Conservation (phyloP, 805 yeast genomes). For the Metschnikowia dekortorum region DNA sequence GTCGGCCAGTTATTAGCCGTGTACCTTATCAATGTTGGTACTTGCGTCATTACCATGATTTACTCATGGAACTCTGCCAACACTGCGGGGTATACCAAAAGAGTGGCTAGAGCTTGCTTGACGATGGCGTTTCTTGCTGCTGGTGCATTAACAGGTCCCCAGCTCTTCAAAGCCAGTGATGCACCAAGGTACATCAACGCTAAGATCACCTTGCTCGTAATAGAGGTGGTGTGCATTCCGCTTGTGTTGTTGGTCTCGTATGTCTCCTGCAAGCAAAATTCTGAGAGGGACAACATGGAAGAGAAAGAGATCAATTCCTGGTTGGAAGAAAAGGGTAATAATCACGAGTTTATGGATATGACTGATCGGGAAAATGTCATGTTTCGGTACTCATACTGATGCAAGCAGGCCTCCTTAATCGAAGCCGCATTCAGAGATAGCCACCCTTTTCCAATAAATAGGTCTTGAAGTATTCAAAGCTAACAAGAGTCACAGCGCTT, state of each 20-base stretch:
- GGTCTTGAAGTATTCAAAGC: conserved; percentile 76
- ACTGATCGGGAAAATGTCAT: conserved; percentile 56
- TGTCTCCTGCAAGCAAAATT: conserved; percentile 47
- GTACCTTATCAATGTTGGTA: conserved; percentile 51
- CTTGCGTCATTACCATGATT: conserved; percentile 52
- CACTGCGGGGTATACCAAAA: conserved; percentile 27
- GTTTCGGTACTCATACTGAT: conserved; percentile 50
- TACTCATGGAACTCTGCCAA: conserved; percentile 58
- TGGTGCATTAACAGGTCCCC: conserved; percentile 25
- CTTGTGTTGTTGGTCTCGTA: conserved; percentile 31
- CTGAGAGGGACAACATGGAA: conserved; percentile 39
- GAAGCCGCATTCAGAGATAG: conserved; percentile 6
- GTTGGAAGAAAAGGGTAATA: conserved; percentile 16
- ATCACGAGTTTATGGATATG: conserved; percentile 49
- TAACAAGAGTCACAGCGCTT: conserved; percentile 88
- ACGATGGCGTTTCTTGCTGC: conserved; percentile 18
- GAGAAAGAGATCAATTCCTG: conserved; percentile 15
- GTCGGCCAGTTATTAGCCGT: conserved; percentile 48
- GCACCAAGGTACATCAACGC: conserved; percentile 11
- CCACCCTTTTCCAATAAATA: conserved; percentile 41
- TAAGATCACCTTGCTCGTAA: conserved; percentile 6
- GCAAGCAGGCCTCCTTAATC: neutral
- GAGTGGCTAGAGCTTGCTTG: conserved; percentile 17
- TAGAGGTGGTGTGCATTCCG: conserved; percentile 9
- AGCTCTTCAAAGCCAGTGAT: conserved; percentile 14